Evolutionary conservation across 169 alveolate species (phyloP).

Genomic region (Perkinsus chesapeaki): DNA sequence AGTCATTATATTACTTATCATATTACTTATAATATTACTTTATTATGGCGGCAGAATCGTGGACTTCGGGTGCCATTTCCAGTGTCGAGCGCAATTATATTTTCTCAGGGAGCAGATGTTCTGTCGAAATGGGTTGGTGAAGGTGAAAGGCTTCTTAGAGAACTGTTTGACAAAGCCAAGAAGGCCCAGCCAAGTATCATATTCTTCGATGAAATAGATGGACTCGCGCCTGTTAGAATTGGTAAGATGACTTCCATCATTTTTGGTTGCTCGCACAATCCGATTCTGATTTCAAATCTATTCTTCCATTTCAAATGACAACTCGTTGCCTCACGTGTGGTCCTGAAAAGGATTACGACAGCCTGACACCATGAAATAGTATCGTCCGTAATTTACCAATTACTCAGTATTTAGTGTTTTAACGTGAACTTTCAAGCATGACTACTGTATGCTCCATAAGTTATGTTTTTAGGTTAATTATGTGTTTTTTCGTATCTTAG

Average conservation of each 20-base stretch:
- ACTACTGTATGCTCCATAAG: no score
- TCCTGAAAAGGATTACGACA: no score
- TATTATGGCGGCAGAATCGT: no score
- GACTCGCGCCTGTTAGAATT: conserved; percentile 91
- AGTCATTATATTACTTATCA: background rate
- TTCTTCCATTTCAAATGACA: no score
- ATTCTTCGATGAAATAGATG: conserved; percentile 95
- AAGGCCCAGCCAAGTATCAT: conserved; percentile 94
- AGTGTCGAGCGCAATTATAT: background rate
- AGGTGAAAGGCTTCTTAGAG: conserved; percentile 91
- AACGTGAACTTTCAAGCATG: no score
- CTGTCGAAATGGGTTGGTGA: conserved; percentile 98
- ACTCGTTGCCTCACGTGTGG: no score
- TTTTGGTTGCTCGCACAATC: no score
- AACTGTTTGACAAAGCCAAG: conserved; percentile 92
- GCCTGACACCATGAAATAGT: no score
- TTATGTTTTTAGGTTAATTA: background rate
- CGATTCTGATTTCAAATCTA: no score
- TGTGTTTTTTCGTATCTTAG: background rate
- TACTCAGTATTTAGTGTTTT: no score
- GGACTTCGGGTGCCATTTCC: no score
- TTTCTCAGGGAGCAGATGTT: conserved; percentile 89
- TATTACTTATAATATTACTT: background rate
- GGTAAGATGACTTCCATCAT: background rate
- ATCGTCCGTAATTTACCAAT: no score